Conservation (phyloP, 176 grass and related monocot genomes). For the Cenchrus americanus region DNA sequence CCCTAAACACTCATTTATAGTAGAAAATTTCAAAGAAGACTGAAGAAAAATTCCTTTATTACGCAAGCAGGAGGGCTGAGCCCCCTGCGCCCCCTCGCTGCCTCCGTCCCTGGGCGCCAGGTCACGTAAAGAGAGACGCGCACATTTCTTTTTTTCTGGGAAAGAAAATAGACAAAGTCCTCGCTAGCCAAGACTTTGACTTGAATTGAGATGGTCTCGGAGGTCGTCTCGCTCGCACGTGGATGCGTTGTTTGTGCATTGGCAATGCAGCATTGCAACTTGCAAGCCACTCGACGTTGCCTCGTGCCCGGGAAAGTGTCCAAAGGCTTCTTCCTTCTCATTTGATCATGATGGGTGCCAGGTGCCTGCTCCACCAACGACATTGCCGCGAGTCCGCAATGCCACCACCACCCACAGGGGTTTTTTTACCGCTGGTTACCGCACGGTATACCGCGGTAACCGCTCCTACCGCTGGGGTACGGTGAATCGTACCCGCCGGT, state of each 20-base stretch:
- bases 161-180: neutral
- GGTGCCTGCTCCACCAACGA: neutral
- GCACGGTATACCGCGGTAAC: too few relatives aligned
- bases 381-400: neutral
- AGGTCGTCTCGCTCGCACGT: neutral
- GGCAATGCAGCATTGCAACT: neutral
- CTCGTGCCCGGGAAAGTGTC: neutral
- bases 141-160: neutral
- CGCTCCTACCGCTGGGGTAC: too few relatives aligned
- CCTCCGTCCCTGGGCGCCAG: too few relatives aligned
- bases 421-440: too few relatives aligned
- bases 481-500: too few relatives aligned
- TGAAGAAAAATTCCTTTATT: too few relatives aligned
- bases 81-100: too few relatives aligned
- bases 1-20: too few relatives aligned
- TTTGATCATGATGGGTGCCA: neutral
- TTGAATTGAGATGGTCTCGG: neutral
- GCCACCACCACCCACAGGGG: too few relatives aligned
- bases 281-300: neutral
- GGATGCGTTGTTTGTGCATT: neutral
- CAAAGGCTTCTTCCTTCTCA: neutral
- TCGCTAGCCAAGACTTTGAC: conserved; percentile 29
- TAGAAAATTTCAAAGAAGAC: too few relatives aligned
- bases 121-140: neutral
- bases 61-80: too few relatives aligned